A percentile compares a stretch with the other conserved stretches of the same genome.
phyloP scores from a whole-genome alignment of 2,329 filamentous ascomycete species.

The Ophiostoma piceae region DNA sequence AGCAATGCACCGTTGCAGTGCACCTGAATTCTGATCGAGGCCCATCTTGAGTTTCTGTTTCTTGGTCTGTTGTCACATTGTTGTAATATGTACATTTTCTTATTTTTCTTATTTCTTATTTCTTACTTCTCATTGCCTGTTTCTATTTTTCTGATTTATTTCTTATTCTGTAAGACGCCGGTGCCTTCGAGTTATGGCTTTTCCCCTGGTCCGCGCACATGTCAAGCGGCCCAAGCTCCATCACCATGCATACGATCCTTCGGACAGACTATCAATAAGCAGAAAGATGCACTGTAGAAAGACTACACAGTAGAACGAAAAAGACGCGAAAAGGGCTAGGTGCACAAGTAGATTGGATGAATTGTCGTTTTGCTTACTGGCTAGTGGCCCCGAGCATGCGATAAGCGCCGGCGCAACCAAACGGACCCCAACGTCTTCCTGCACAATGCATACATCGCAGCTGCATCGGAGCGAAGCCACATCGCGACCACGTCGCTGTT shows the following conservation, averaged over 20 bases:
- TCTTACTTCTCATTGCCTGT: not conserved
- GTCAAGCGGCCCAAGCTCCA: not conserved
- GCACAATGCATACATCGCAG: not conserved
- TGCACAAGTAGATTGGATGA: not conserved
- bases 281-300: not conserved
- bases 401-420: not conserved
- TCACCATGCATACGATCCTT: not conserved
- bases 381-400: not conserved
- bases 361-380: not conserved
- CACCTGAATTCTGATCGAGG: not conserved
- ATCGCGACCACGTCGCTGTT: not conserved
- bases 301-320: no score
- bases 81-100: not conserved
- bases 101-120: not conserved
- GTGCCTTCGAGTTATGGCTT: not conserved
- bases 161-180: not conserved
- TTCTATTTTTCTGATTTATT: not conserved
- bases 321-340: not conserved
- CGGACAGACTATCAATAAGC: not conserved
- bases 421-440: not conserved
- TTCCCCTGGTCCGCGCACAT: not conserved
- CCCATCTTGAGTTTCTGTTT: not conserved
- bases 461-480: not conserved
- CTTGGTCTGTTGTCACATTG: not conserved
- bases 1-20: slow-evolving; percentile 4